Evolutionary conservation across 345 rosid genomes (phyloP).

Genomic region (Xanthoceras sorbifolium): DNA sequence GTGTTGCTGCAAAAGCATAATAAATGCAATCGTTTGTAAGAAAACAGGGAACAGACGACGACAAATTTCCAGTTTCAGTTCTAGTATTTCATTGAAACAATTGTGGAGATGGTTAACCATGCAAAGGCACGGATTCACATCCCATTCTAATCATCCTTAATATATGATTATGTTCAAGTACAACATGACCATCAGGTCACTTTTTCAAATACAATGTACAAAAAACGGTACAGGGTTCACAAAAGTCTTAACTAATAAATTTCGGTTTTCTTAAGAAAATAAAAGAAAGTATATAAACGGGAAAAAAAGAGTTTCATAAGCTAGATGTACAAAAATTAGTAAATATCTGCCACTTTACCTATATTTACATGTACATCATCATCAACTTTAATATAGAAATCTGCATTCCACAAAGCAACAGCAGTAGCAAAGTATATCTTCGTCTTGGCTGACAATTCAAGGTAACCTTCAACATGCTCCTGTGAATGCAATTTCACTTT

Average conservation of each 20-base stretch:
- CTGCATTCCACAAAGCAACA: constrained; percentile 92
- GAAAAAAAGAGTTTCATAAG: neutral
- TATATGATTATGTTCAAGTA: neutral
- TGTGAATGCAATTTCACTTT: too few species aligned
- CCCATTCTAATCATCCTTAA: neutral
- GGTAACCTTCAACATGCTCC: constrained; percentile 99
- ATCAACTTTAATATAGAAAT: constrained; percentile 94
- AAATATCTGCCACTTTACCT: constrained; percentile 47
- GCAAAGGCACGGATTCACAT: neutral
- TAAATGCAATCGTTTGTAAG: constrained; percentile 9
- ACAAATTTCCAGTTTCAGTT: neutral
- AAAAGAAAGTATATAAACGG: neutral
- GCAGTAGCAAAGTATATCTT: constrained; percentile 86
- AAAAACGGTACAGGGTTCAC: neutral
- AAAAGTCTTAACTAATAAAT: neutral
- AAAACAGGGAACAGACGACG: neutral
- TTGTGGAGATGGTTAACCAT: neutral
- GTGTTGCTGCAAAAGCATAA: constrained; percentile 67
- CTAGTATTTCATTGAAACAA: neutral
- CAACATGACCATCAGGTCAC: neutral
- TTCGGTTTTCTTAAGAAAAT: neutral
- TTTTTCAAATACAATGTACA: neutral
- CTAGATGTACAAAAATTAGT: neutral
- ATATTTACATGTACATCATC: constrained; percentile 97
- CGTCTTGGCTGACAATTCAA: constrained; percentile 93